Evolutionary conservation across 2,329 filamentous ascomycete genomes (phyloP).

Genomic region (Paraconiothyrium brasiliense): DNA sequence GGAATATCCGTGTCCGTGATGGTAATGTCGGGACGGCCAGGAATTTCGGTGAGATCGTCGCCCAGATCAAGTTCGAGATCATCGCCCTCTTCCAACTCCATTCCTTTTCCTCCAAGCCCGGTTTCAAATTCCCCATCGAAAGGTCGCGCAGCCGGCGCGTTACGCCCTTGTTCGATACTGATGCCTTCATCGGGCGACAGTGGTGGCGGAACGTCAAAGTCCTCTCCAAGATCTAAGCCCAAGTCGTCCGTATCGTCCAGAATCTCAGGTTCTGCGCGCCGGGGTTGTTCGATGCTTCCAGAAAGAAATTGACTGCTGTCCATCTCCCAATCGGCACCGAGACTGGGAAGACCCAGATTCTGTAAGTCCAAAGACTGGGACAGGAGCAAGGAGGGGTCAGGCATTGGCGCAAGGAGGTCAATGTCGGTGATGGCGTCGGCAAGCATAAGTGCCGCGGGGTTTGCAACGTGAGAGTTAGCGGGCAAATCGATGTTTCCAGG

Average conservation of each 20-base stretch:
- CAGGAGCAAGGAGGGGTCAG: conserved; percentile 85
- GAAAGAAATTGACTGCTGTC: conserved; percentile 80
- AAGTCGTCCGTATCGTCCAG: conserved; percentile 66
- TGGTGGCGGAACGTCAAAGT: conserved; percentile 32
- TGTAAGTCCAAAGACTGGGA: conserved; percentile 69
- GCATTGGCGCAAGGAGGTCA: conserved; percentile 80
- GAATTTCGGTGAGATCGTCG: conserved; percentile 41
- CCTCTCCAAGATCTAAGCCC: conserved; percentile 73
- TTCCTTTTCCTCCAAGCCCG: conserved; percentile 60
- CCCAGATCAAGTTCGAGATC: conserved; percentile 58
- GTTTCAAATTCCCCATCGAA: conserved; percentile 43
- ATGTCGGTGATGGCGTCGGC: conserved; percentile 93
- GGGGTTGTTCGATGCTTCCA: conserved; percentile 66
- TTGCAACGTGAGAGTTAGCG: conserved; percentile 76
- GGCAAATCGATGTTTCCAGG: conserved; percentile 96
- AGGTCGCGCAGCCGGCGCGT: conserved; percentile 71
- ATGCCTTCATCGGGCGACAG: conserved; percentile 47
- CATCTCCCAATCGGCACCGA: conserved; percentile 61
- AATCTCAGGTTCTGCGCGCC: conserved; percentile 57
- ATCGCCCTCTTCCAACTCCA: conserved; percentile 56
- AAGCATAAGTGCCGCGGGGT: conserved; percentile 85
- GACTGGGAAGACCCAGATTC: conserved; percentile 48
- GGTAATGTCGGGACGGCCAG: conserved; percentile 34
- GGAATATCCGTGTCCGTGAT: conserved; percentile 52
- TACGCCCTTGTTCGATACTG: conserved; percentile 90